phyloP scores from a whole-genome alignment of 805 yeast species.

The Pichia paraexigua region DNA sequence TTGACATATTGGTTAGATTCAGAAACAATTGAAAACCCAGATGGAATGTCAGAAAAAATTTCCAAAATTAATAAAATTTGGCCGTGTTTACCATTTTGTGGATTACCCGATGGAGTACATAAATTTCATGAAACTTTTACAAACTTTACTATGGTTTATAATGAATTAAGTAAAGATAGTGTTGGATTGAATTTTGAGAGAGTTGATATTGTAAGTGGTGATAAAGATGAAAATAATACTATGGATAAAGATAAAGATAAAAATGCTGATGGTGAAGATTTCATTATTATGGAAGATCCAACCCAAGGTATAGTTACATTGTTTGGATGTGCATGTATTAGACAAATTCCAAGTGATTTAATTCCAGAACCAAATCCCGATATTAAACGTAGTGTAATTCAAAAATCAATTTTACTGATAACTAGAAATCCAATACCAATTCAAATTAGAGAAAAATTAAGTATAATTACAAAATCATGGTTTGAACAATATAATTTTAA shows the following conservation, averaged over 20 bases:
- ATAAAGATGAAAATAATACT: neutral
- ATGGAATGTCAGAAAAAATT: constrained; percentile 22
- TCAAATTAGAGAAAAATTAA: constrained; percentile 81
- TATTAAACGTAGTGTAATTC: constrained; percentile 65
- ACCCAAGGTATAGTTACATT: constrained; percentile 47
- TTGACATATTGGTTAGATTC: constrained; percentile 78
- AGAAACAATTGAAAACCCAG: constrained; percentile 3
- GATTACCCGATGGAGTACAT: constrained; percentile 94
- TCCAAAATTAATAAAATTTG: constrained; percentile 42
- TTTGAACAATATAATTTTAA: constrained; percentile 73
- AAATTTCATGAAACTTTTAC: constrained; percentile 89
- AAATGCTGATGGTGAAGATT: neutral
- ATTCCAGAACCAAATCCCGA: constrained; percentile 32
- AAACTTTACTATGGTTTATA: constrained; percentile 75
- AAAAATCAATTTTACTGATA: constrained; percentile 84
- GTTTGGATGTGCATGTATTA: constrained; percentile 92
- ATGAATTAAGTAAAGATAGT: constrained; percentile 39
- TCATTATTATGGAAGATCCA: constrained; percentile 9
- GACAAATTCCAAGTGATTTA: constrained; percentile 65
- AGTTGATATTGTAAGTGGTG: neutral
- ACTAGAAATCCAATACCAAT: constrained; percentile 75
- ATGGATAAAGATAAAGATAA: neutral
- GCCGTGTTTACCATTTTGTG: constrained; percentile 89
- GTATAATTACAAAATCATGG: constrained; percentile 80
- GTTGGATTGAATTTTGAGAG: constrained; percentile 36